Percentiles rank a stretch among this genome's conserved stretches.
These are phyloP conservation scores for Pichia sp. DNA, from an alignment of 1,139 yeast genomes.

Conservation along the genomic window DNA sequence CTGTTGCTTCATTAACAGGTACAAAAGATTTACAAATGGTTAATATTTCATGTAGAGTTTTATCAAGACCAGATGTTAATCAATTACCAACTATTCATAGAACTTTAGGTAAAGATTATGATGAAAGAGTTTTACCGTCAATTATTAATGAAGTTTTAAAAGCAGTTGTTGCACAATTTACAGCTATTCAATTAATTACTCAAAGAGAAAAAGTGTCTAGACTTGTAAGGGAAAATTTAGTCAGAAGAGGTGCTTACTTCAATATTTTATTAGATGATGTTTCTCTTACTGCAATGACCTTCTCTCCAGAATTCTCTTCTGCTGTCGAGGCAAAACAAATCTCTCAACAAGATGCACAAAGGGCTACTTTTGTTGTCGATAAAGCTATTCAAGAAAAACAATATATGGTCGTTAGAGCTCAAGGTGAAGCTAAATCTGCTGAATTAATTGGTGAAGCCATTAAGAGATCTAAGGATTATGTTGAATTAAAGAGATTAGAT, in stretches of 20 bases:
- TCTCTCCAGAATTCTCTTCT: conserved; percentile 93
- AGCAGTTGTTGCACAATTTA: conserved; percentile 96
- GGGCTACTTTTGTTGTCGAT: conserved; percentile 95
- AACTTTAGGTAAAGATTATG: conserved; percentile 90
- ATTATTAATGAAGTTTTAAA: conserved; percentile 95
- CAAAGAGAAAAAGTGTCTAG: conserved; percentile 95
- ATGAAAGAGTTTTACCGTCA: conserved; percentile 92
- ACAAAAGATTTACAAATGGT: conserved; percentile 99
- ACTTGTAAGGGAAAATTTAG: conserved; percentile 81
- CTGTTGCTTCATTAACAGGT: conserved; percentile 95
- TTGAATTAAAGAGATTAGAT: conserved; percentile 91
- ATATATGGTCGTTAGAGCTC: conserved; percentile 90
- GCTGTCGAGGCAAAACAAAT: conserved; percentile 99
- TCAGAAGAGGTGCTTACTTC: conserved; percentile 88
- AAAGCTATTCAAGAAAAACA: conserved; percentile 97
- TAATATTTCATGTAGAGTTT: conserved; percentile 93
- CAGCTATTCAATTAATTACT: conserved; percentile 94
- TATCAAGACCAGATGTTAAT: conserved; percentile 77
- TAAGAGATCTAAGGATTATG: conserved; percentile 90
- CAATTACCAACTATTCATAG: conserved; percentile 81
- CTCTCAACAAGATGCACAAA: conserved; percentile 98
- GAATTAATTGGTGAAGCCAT: conserved; percentile 98
- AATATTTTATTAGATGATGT: conserved; percentile 89
- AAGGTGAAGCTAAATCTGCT: conserved; percentile 98
- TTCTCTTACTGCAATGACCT: conserved; percentile 91